Evolutionary conservation across 2,329 filamentous ascomycete species (phyloP).

Genomic region (Sarocladium brachiariae): DNA sequence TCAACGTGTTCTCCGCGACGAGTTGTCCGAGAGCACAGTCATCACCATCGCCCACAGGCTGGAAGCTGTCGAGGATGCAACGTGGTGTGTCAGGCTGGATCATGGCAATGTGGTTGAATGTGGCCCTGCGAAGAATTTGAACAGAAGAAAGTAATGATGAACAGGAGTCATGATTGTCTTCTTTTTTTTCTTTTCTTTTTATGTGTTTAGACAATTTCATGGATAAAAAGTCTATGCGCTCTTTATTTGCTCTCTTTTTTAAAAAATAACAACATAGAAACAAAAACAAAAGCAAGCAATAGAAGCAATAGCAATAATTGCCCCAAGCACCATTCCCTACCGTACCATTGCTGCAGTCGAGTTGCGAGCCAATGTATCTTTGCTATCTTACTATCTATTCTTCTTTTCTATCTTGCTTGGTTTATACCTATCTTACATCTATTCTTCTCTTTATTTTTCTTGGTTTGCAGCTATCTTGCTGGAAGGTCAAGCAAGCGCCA

Average conservation of each 20-base stretch:
- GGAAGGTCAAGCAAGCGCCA: too few relatives aligned
- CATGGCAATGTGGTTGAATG: constrained; percentile 43
- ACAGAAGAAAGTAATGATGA: background rate
- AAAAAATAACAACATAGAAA: background rate
- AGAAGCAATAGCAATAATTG: too few relatives aligned
- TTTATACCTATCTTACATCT: too few relatives aligned
- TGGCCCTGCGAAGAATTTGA: constrained; percentile 27
- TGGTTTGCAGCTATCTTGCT: too few relatives aligned
- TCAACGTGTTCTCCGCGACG: constrained; percentile 49
- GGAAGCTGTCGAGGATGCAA: constrained; percentile 53
- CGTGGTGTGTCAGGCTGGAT: constrained; percentile 48
- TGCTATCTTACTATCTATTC: too few relatives aligned
- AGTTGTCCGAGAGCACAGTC: constrained; percentile 50
- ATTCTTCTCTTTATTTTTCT: too few relatives aligned
- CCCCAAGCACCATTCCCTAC: too few relatives aligned
- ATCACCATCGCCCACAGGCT: constrained; percentile 61
- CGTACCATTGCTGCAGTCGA: background rate
- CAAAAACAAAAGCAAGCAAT: too few relatives aligned
- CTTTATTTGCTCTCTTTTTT: background rate
- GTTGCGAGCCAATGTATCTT: too few relatives aligned
- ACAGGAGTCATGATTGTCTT: background rate
- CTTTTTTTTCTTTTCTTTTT: background rate
- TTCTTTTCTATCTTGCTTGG: too few relatives aligned
- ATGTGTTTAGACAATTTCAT: too few relatives aligned
- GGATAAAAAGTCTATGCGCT: too few relatives aligned